Evolutionary conservation across 495 filamentous ascomycete genomes (phyloP), one percentile per base, ranked within the genome.

Genomic region (Xylaria cubensis): DNA sequence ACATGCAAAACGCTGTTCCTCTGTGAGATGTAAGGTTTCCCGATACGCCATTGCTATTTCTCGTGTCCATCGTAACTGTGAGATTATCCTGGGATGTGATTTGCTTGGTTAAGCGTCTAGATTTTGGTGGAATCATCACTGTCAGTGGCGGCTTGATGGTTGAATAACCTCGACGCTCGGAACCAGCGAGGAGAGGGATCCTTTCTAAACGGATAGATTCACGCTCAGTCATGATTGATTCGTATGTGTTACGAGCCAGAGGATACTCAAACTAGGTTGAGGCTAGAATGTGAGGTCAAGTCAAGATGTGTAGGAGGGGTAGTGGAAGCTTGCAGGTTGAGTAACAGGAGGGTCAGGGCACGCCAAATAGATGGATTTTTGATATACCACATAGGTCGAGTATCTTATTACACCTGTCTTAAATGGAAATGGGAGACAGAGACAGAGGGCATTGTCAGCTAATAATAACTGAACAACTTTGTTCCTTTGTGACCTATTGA

Each of bases 141-240:
- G 29, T 64, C 53, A 51, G 46, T 58, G 48, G 64, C 17, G 46
- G 66, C 26, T 72, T 72, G 34, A 70, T 29, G 0, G 71, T 73
- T 9, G 71, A 50, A 48, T 74, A 76, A 12, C 50, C 41, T 29
- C 15, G 41, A 17, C n/a, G 12, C n/a, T 39, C 48, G n/a, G 63
- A 63, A n/a, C 65, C 71, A 32, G 21, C 26, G 46, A 78, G 36
- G 1, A 78, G 62, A 50, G 76, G 64, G 17, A 15, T 61, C 3
- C 21, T 42, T n/a, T 68, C 36, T n/a, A 29, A 4, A n/a, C 34
- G 55, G 0, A 32, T 24, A 46, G 41, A 61, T 21, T 19, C 41
- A 12, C 10, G 2, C 21, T 50, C 21, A 36, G 29, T 10, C 39
- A 69, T 69, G 39, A 26, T 51, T 9, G 21, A 50, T 1, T n/a